These are phyloP conservation scores for Cytidiella melzeri DNA, from an alignment of 768 basidiomycete species.

Conservation along the genomic window DNA sequence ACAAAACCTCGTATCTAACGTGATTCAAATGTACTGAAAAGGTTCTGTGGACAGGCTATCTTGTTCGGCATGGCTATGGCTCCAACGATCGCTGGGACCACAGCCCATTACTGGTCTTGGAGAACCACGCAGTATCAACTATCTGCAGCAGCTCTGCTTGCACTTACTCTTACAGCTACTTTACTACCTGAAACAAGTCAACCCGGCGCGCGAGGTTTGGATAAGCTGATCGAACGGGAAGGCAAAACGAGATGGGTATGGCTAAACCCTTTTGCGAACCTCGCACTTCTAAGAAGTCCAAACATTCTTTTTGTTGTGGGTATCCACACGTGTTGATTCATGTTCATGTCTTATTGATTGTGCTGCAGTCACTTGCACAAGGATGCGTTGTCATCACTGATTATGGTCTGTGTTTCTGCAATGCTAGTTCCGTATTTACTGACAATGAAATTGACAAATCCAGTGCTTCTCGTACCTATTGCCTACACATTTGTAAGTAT, in stretches of 20 bases:
- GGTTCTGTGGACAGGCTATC: constrained; percentile 32
- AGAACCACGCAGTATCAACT: constrained; percentile 48
- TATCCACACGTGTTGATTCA: constrained; percentile 6
- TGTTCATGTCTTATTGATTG: background rate
- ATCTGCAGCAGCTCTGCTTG: constrained; percentile 33
- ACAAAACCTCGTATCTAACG: background rate
- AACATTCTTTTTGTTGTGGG: constrained; percentile 51
- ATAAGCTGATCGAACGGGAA: constrained; percentile 28
- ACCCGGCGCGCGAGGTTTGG: constrained; percentile 50
- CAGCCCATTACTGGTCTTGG: constrained; percentile 63
- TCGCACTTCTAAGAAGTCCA: constrained; percentile 51
- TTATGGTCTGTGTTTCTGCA: constrained; percentile 29
- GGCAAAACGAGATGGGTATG: constrained; percentile 30
- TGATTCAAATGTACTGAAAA: no score
- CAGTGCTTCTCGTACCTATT: constrained; percentile 50
- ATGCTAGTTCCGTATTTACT: no score
- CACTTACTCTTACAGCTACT: constrained; percentile 34
- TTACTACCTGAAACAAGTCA: constrained; percentile 64
- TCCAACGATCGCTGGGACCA: constrained; percentile 50
- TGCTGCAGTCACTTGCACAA: constrained; percentile 39
- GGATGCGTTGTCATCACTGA: constrained; percentile 24
- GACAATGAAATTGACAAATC: background rate
- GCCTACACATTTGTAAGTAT: constrained; percentile 58
- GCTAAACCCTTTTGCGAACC: constrained; percentile 53
- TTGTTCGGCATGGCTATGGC: constrained; percentile 59